These are phyloP conservation scores for Elsinoe batatas DNA, from an alignment of 2,329 filamentous ascomycete genomes.

Conservation along the genomic window DNA sequence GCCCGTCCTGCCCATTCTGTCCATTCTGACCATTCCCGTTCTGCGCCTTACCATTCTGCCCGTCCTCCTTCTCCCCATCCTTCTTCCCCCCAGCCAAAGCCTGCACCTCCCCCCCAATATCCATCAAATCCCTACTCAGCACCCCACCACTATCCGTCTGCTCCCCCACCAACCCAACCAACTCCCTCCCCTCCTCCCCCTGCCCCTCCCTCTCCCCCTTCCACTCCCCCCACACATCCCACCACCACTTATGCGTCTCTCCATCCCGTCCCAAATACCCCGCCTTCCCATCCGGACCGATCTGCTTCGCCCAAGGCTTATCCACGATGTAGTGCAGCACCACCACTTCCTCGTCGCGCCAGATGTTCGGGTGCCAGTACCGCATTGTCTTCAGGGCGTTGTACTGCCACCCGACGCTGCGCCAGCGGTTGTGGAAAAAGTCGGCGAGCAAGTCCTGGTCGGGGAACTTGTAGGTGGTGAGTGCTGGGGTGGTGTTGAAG, in stretches of 20 bases:
- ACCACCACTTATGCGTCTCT: conserved; percentile 45
- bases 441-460: conserved; percentile 46
- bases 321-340: conserved; percentile 47
- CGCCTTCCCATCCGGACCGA: conserved; percentile 34
- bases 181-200: conserved; percentile 31
- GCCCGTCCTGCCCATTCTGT: too few species aligned
- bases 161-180: conserved; percentile 19
- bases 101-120: conserved; percentile 23
- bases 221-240: conserved; percentile 38
- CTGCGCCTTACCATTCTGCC: not conserved
- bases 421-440: conserved; percentile 39
- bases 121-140: conserved; percentile 22
- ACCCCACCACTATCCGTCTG: conserved; percentile 17
- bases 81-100: conserved; percentile 22
- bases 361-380: conserved; percentile 44
- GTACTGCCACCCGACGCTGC: conserved; percentile 38
- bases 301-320: conserved; percentile 43
- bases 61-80: not conserved
- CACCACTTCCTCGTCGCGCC: conserved; percentile 40
- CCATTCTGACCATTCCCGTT: too few species aligned
- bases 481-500: conserved; percentile 31
- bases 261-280: conserved; percentile 44
- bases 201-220: conserved; percentile 15
- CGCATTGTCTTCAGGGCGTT: conserved; percentile 47
- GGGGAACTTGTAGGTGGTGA: conserved; percentile 41